These are phyloP conservation scores for Scheffersomyces titani DNA, from an alignment of 1,139 yeast species.

Conservation along the genomic window DNA sequence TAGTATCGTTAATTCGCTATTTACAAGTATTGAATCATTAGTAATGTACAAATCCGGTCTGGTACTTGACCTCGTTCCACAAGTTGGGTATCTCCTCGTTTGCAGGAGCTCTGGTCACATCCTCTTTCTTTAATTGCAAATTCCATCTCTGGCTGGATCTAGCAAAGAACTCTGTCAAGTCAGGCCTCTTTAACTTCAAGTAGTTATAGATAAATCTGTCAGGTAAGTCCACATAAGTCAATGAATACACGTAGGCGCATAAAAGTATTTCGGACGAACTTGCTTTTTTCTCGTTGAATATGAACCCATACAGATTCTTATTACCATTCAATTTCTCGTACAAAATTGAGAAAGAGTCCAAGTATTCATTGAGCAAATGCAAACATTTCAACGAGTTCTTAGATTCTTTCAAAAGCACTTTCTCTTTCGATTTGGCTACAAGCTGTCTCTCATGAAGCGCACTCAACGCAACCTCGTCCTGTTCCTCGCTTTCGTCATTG, in stretches of 20 bases:
- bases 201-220: slow-evolving; percentile 42
- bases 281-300: slow-evolving; percentile 19
- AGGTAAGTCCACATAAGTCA: slow-evolving; percentile 40
- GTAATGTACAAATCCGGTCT: slow-evolving; percentile 11
- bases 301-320: slow-evolving; percentile 8
- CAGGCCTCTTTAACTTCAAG: slow-evolving; percentile 27
- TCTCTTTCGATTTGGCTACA: slow-evolving; percentile 43
- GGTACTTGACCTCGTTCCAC: slow-evolving; percentile 33
- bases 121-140: slow-evolving; percentile 4
- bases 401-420: slow-evolving; percentile 47
- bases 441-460: slow-evolving; percentile 53
- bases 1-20: neutral
- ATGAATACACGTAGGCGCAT: slow-evolving; percentile 39
- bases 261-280: slow-evolving; percentile 36
- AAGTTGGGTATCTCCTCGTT: slow-evolving; percentile 37
- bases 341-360: slow-evolving; percentile 17
- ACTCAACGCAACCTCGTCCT: slow-evolving; percentile 46
- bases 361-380: slow-evolving; percentile 35
- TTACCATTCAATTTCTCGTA: slow-evolving; percentile 6
- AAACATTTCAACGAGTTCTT: slow-evolving; percentile 55
- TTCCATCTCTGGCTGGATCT: slow-evolving; percentile 11
- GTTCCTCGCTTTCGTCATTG: slow-evolving; percentile 21
- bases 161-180: slow-evolving; percentile 14
- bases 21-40: neutral
- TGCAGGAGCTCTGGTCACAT: slow-evolving; percentile 22